Conservation (phyloP, 148 eudicot genomes). For the Silene conica region DNA sequence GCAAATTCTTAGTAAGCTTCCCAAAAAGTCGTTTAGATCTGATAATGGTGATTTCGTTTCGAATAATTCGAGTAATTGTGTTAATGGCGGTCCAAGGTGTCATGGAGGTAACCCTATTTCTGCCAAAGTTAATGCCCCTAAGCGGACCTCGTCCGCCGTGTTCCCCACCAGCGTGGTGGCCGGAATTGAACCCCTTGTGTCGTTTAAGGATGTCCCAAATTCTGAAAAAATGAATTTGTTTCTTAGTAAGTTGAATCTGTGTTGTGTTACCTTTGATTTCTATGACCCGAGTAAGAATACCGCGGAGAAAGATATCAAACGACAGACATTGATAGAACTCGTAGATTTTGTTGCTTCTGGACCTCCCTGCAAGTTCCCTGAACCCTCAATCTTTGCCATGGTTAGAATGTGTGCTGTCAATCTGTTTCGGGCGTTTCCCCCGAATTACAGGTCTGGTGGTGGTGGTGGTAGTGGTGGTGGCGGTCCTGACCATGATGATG, state of each 20-base stretch:
- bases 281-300: slow-evolving; percentile 53
- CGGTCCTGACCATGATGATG: slow-evolving; percentile 59
- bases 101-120: slow-evolving; percentile 35
- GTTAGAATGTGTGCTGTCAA: slow-evolving; percentile 84
- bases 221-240: slow-evolving; percentile 81
- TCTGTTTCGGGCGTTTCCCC: slow-evolving; percentile 79
- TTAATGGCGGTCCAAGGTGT: slow-evolving; percentile 24
- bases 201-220: slow-evolving; percentile 75
- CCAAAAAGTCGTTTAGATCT: slow-evolving; percentile 58
- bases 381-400: slow-evolving; percentile 74
- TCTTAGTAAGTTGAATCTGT: slow-evolving; percentile 79
- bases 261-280: slow-evolving; percentile 79
- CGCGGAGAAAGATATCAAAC: slow-evolving; percentile 70
- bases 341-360: slow-evolving; percentile 65
- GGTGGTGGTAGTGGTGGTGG: slow-evolving; percentile 17
- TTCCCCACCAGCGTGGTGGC: slow-evolving; percentile 70
- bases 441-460: slow-evolving; percentile 44
- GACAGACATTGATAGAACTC: slow-evolving; percentile 63
- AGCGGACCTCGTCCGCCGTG: slow-evolving; percentile 71
- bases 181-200: slow-evolving; percentile 69
- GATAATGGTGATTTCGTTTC: slow-evolving; percentile 34
- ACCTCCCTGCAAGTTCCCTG: slow-evolving; percentile 54
- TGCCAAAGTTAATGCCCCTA: slow-evolving; percentile 35
- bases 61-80: slow-evolving; percentile 24
- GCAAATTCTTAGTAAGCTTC: slow-evolving; percentile 71